A percentile compares a stretch with the other conserved stretches of the same genome.
Conservation (phyloP, 148 eudicot species). For the Cornus florida region DNA sequence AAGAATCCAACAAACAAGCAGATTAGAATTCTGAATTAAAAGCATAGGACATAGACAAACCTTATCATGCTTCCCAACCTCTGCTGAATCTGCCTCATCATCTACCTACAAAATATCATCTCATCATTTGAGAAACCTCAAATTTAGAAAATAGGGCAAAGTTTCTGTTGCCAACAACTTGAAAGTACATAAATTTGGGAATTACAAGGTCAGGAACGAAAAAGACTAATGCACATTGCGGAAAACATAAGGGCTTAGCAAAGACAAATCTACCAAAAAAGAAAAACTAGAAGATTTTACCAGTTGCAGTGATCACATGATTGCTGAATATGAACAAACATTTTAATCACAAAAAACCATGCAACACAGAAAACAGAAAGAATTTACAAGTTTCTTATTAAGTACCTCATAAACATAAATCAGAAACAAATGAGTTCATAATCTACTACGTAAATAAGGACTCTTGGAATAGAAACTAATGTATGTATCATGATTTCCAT, state of each 20-base stretch:
- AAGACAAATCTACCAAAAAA: neutral
- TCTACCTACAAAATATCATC: conserved; percentile 38
- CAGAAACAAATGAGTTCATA: neutral
- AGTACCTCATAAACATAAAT: too few species aligned
- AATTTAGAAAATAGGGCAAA: neutral
- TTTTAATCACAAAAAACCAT: neutral
- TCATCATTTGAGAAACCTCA: neutral
- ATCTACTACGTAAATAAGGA: neutral
- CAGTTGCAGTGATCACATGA: neutral
- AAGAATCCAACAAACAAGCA: neutral
- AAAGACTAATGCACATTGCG: neutral
- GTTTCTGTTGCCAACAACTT: neutral
- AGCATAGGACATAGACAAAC: conserved; percentile 17
- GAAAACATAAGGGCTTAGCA: neutral
- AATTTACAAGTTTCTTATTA: too few species aligned
- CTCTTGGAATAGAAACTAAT: neutral
- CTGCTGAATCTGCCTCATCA: conserved; percentile 72
- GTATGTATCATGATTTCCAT: neutral
- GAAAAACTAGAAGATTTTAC: neutral
- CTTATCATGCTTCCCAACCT: conserved; percentile 36
- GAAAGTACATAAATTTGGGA: neutral
- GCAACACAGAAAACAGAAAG: too few species aligned
- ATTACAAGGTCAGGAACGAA: neutral
- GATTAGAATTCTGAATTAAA: neutral
- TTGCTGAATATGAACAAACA: neutral